Base-by-base conservation (phyloP, 768 basidiomycete species). In the Rhodotorula diobovata region DNA sequence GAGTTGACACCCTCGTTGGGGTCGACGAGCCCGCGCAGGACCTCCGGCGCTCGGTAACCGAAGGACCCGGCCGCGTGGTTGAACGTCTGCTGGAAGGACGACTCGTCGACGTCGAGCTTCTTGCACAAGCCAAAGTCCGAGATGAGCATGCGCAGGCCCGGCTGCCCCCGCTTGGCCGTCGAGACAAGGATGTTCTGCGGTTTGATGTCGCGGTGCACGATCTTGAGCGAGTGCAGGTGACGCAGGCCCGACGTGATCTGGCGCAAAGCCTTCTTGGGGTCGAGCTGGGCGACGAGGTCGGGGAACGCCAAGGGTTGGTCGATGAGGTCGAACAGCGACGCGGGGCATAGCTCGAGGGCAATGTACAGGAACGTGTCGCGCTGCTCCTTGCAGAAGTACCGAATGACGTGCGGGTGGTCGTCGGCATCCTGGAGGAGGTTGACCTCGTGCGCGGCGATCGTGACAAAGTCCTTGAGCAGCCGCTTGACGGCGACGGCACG, bases 401-500 rank as follows among this genome's bases (percentile, higher is more conserved):
- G 89, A 76, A 98, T 94, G 80, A 99, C 96, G 82, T 99, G 97
- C 28, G 93, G 93, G 77, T 99, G 96, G 79, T 95, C 93, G 83
- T 99, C 96, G 58, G 91, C 90, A 79, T 96, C 93, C 82, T 97
- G 93, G 16, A 99, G 85, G 51, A 99, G 87, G 77, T 87, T 87
- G 37, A 98, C 93, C 83, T 99, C 96, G 58, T 94, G 90, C 8
- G 88, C 85, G 14, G 94, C 94, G 48, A 99, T 87, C 0, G 93
- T 95, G 66, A 95, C 91, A 77, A 97, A 98, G 80, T 98, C 94
- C 76, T 89, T 89, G 14, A 98, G 85, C 7, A 99, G 85, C 0
- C 96, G 90, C 80, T 99, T 98, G 67, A 99, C 93, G n/a, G 96
- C 96, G 1, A 99, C 96, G 0, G 95, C 90, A 63, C 96, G 89